These are phyloP conservation scores for Aspergillus sclerotioniger DNA, from an alignment of 495 filamentous ascomycete genomes.

Conservation along the genomic window DNA sequence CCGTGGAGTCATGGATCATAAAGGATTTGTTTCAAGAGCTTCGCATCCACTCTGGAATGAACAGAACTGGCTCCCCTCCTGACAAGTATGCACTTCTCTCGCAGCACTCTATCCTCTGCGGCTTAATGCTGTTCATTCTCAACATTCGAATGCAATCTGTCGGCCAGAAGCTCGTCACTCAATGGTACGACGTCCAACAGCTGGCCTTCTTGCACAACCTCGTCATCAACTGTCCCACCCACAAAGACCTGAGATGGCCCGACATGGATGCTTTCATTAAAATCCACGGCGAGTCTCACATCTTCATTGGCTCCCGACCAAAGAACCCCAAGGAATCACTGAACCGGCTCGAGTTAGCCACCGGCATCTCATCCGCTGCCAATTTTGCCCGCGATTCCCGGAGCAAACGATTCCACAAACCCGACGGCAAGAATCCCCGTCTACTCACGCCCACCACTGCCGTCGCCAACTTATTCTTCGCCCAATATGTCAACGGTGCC, in stretches of 20 bases:
- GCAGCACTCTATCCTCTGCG: slow-evolving; percentile 30
- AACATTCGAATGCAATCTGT: slow-evolving; percentile 26
- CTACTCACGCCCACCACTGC: slow-evolving; percentile 23
- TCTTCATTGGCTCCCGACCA: slow-evolving; percentile 28
- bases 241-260: slow-evolving; percentile 29
- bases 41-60: slow-evolving; percentile 11
- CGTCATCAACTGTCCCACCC: slow-evolving; percentile 13
- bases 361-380: slow-evolving; percentile 25
- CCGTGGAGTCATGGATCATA: slow-evolving; percentile 27
- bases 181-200: slow-evolving; percentile 33
- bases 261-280: slow-evolving; percentile 36
- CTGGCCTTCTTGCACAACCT: slow-evolving; percentile 32
- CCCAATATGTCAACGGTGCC: slow-evolving; percentile 19
- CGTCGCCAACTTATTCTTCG: slow-evolving; percentile 25
- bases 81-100: slow-evolving; percentile 32
- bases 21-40: slow-evolving; percentile 24
- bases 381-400: slow-evolving; percentile 29
- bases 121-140: slow-evolving; percentile 27
- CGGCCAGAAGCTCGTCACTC: slow-evolving; percentile 27
- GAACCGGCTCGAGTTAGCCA: slow-evolving; percentile 29
- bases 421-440: slow-evolving; percentile 26
- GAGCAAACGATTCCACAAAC: slow-evolving; percentile 19
- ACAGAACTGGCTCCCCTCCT: slow-evolving; percentile 8
- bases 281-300: slow-evolving; percentile 34
- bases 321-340: slow-evolving; percentile 27